phyloP scores from a whole-genome alignment of 2,329 filamentous ascomycete species.

The Didymella lethalis region DNA sequence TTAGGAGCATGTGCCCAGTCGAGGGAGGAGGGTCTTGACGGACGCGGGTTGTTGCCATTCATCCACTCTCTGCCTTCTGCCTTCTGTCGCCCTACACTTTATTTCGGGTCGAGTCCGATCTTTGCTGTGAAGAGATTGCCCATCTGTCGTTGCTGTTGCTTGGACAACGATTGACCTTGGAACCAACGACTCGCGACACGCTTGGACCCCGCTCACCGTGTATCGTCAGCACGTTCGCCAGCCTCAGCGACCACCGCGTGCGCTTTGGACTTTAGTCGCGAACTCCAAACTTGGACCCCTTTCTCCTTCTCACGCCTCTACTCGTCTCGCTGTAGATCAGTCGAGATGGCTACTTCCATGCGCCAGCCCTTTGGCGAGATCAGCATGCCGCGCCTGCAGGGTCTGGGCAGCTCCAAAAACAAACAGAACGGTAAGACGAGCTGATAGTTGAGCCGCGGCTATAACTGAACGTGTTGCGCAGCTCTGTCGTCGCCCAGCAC shows the following conservation, averaged over 20 bases:
- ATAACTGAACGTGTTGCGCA: conserved; percentile 38
- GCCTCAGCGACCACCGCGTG: conserved; percentile 6
- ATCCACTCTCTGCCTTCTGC: background rate
- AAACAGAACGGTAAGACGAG: conserved; percentile 66
- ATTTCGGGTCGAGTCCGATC: background rate
- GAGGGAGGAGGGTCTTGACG: conserved; percentile 2
- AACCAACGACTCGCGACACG: conserved; percentile 6
- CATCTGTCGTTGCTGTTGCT: conserved; percentile 15
- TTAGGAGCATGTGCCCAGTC: conserved; percentile 8
- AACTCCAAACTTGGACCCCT: background rate
- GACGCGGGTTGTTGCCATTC: conserved; percentile 9
- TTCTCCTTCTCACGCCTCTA: background rate
- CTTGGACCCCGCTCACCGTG: conserved; percentile 14
- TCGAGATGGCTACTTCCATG: conserved; percentile 54
- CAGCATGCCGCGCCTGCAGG: conserved; percentile 73
- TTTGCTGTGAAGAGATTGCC: background rate
- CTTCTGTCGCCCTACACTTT: conserved; percentile 1
- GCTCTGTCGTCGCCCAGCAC: conserved; percentile 36
- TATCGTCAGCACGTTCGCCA: conserved; percentile 7
- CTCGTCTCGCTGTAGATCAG: conserved; percentile 8
- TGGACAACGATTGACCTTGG: conserved; percentile 6
- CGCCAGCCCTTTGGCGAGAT: conserved; percentile 81
- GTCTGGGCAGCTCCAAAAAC: conserved; percentile 78
- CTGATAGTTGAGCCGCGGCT: background rate
- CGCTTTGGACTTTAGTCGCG: background rate